These are phyloP conservation scores for Trypethelium eluteriae DNA, from an alignment of 495 filamentous ascomycete genomes.

Conservation along the genomic window DNA sequence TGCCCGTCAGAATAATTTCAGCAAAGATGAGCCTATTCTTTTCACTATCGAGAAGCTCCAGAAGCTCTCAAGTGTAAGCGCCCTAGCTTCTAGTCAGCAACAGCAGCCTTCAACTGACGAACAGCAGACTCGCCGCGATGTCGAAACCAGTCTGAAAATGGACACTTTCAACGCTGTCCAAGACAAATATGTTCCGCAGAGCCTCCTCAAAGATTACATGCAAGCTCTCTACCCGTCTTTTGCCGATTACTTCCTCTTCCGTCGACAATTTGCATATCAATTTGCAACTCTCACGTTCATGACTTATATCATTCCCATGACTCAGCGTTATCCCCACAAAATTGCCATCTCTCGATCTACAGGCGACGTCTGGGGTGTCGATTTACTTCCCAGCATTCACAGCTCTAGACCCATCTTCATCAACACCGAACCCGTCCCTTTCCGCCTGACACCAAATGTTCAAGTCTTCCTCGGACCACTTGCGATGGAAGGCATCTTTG, in stretches of 20 bases:
- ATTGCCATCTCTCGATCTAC: constrained; percentile 80
- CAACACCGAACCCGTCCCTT: constrained; percentile 88
- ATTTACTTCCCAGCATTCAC: constrained; percentile 79
- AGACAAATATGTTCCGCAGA: constrained; percentile 77
- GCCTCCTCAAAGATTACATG: constrained; percentile 80
- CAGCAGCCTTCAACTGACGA: constrained; percentile 34
- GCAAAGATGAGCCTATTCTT: constrained; percentile 89
- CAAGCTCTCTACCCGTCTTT: constrained; percentile 79
- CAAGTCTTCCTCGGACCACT: constrained; percentile 93
- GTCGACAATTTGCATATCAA: constrained; percentile 91
- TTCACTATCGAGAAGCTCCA: constrained; percentile 92
- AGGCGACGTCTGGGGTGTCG: constrained; percentile 93
- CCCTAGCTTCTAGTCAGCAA: constrained; percentile 7
- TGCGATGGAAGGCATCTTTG: constrained; percentile 90
- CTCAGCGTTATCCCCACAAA: constrained; percentile 88
- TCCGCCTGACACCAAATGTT: constrained; percentile 93
- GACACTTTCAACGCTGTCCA: constrained; percentile 90
- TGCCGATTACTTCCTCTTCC: constrained; percentile 95
- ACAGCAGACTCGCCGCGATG: constrained; percentile 39
- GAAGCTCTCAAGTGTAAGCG: constrained; percentile 43
- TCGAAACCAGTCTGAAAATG: constrained; percentile 60
- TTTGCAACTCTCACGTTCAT: constrained; percentile 95
- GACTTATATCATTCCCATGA: constrained; percentile 96
- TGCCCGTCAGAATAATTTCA: constrained; percentile 73
- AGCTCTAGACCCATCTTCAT: constrained; percentile 76